These are phyloP conservation scores for Arthrobotrys musiformis DNA, from an alignment of 2,329 filamentous ascomycete genomes.

Conservation along the genomic window DNA sequence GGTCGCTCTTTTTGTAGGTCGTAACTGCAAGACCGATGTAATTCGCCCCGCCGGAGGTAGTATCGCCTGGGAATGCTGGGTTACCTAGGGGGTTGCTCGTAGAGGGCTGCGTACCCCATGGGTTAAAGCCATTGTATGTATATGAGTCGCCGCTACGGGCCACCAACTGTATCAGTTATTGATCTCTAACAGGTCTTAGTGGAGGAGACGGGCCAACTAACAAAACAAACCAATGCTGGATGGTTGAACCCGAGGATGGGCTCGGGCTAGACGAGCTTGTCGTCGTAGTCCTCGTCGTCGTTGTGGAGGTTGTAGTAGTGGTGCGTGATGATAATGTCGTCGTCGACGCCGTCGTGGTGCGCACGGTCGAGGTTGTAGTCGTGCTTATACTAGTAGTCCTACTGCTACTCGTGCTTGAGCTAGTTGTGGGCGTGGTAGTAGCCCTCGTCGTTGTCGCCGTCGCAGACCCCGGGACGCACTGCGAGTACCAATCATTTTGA, in stretches of 20 bases:
- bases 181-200: neutral
- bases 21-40: slow-evolving; percentile 68
- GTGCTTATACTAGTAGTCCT: neutral
- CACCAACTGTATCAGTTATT: neutral
- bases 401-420: neutral
- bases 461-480: slow-evolving; percentile 19
- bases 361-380: neutral
- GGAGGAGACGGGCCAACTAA: neutral
- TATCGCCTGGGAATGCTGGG: slow-evolving; percentile 68
- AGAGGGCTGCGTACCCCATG: slow-evolving; percentile 67
- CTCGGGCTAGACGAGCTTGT: slow-evolving; percentile 9
- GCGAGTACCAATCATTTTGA: slow-evolving; percentile 54
- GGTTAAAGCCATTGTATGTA: slow-evolving; percentile 70
- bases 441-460: neutral
- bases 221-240: slow-evolving; percentile 49
- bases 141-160: slow-evolving; percentile 69
- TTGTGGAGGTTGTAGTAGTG: neutral
- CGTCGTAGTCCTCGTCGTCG: neutral
- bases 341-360: neutral
- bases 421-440: neutral
- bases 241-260: neutral
- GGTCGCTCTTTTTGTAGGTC: slow-evolving; percentile 63
- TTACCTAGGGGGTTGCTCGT: slow-evolving; percentile 71
- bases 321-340: neutral
- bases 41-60: slow-evolving; percentile 67